phyloP scores from a whole-genome alignment of 495 filamentous ascomycete species.

The Penicillium psychrofluorescens region DNA sequence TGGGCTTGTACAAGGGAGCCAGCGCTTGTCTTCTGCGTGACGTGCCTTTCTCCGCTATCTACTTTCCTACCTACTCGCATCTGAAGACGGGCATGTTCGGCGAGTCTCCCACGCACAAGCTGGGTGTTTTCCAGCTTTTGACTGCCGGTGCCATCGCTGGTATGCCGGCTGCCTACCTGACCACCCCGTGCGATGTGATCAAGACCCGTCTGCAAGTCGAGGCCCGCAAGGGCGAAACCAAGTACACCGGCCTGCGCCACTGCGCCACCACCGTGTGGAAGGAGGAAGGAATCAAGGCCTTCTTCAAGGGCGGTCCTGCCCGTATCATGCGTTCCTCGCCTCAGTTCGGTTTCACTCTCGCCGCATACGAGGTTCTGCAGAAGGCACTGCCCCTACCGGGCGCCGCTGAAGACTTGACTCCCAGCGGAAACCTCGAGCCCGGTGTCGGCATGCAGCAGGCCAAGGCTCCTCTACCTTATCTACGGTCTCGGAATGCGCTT shows the following conservation, averaged over 20 bases:
- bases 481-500: conserved; percentile 86
- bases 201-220: conserved; percentile 98
- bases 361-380: conserved; percentile 88
- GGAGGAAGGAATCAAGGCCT: conserved; percentile 89
- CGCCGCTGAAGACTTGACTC: conserved; percentile 37
- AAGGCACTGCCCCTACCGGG: conserved; percentile 76
- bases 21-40: conserved; percentile 91
- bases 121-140: conserved; percentile 86
- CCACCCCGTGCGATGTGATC: conserved; percentile 97
- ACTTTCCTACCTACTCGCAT: conserved; percentile 95
- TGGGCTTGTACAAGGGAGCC: conserved; percentile 96
- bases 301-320: conserved; percentile 97
- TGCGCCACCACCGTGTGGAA: conserved; percentile 73
- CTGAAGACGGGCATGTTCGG: conserved; percentile 91
- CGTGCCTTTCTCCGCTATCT: conserved; percentile 96
- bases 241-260: conserved; percentile 82
- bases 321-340: conserved; percentile 90
- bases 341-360: conserved; percentile 96
- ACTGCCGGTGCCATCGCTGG: conserved; percentile 94
- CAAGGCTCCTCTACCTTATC: conserved; percentile 66
- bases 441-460: conserved; percentile 49
- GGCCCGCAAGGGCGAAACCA: conserved; percentile 85
- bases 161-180: conserved; percentile 97
- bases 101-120: conserved; percentile 80
- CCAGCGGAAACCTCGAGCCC: conserved; percentile 43